Evolutionary conservation across 805 yeast genomes (phyloP).

Genomic region (Metschnikowia gelsemii): DNA sequence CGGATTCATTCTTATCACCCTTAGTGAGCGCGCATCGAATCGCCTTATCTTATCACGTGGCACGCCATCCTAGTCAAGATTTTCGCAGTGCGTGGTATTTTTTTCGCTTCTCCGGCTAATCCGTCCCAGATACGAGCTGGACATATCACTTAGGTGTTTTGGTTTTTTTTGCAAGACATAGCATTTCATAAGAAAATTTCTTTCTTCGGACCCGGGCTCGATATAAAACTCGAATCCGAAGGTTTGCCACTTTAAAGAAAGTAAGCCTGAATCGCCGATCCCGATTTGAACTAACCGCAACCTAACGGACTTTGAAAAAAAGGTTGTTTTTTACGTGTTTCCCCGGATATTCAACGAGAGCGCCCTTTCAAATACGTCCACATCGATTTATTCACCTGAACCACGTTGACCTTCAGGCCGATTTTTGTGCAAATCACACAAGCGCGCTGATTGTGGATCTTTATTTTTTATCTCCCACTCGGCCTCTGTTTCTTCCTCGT

Average conservation of each 20-base stretch:
- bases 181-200: not conserved
- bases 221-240: too few relatives aligned
- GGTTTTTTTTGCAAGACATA: not conserved
- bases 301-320: not conserved
- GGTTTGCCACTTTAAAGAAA: too few relatives aligned
- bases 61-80: constrained; percentile 6
- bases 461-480: not conserved
- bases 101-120: constrained; percentile 2
- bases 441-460: too few relatives aligned
- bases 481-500: too few relatives aligned
- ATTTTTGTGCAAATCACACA: too few relatives aligned
- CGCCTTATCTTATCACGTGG: constrained; percentile 20
- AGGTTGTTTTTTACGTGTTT: constrained; percentile 3
- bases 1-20: constrained; percentile 6
- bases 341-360: constrained; percentile 6
- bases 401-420: too few relatives aligned
- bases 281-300: constrained; percentile 1
- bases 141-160: too few relatives aligned
- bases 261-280: not conserved
- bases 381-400: too few relatives aligned
- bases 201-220: not conserved
- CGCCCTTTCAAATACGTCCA: not conserved
- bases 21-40: constrained; percentile 5
- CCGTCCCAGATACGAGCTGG: constrained; percentile 2
- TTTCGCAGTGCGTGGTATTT: constrained; percentile 6